Evolutionary conservation across 116 monocot genomes (phyloP), one percentile per base, ranked within the genome.

Genomic region (Cymodocea nodosa): DNA sequence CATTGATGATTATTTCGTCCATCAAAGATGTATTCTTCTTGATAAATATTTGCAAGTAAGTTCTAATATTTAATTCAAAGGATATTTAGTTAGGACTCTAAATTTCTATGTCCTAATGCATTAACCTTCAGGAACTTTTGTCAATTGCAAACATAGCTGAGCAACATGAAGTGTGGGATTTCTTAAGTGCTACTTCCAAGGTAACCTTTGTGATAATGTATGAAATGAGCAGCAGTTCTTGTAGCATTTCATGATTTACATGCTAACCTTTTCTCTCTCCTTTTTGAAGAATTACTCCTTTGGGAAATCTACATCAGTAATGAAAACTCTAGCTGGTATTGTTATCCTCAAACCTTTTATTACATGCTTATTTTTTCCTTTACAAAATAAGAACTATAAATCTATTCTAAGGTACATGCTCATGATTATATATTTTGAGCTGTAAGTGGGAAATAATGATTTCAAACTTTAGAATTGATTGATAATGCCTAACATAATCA

Each of bases 151-250:
- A 98, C 79, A 66, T 98, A 59, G 92, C 97, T 52, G 97, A 98
- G 60, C 91, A 98, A 71, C 97, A 84, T 86, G 97, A 98, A 83
- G 97, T 91, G 67, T 98, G 86, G 86, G 97, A 98, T 67, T 98
- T 98, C 35, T 67, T 98, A 16, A 91, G 97, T 83, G 75, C 56
- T 53, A 78, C 81, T 36, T 98, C 98, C 52, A 91, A 82, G 82
- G 98, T 98, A 79, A 67, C 60, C 40, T 62, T 36, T n/a, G 36
- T 13, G 16, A 15, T 9, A 62, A 62, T 3, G 44, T 11, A 44
- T 44, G 6, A 44, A 6, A 44, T 11, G 5, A 4, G 37, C 40
- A 40, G 17, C 15, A 23, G 9, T 65, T 64, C 19, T 14, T 51
- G 22, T 15, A 50, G 34, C 22, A 50, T 50, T 60, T 58, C 17